Percentiles rank a stretch among this genome's conserved stretches.
Conservation (phyloP, 2,329 filamentous ascomycete species). For the Colletotrichum sp. region DNA sequence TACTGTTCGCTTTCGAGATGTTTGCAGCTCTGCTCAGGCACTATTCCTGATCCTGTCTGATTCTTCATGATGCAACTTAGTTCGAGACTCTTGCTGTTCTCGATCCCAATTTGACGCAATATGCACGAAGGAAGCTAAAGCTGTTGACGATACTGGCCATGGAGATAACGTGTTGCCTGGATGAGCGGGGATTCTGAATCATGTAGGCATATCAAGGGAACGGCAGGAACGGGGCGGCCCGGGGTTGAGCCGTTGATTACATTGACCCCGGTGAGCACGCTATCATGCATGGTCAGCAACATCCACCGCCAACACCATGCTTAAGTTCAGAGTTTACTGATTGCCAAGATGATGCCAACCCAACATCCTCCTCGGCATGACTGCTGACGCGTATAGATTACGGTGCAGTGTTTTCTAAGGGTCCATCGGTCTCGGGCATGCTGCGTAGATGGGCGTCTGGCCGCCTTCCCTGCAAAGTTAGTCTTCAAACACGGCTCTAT, state of each 20-base stretch:
- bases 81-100: neutral
- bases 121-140: neutral
- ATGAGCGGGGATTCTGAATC: neutral
- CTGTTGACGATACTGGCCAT: neutral
- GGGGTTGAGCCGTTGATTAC: neutral
- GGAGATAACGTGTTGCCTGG: neutral
- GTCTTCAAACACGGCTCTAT: neutral
- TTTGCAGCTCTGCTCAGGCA: neutral
- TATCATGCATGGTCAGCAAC: neutral
- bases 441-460: neutral
- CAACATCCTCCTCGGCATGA: neutral
- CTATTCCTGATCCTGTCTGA: neutral
- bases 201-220: neutral
- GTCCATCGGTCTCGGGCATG: neutral
- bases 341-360: neutral
- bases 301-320: neutral
- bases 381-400: neutral
- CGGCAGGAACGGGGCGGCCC: neutral
- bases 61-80: neutral
- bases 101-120: neutral
- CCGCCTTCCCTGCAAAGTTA: neutral
- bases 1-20: neutral
- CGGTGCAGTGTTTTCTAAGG: neutral
- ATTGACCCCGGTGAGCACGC: neutral
- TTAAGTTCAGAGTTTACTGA: neutral